Conservation (phyloP, 2,329 filamentous ascomycete genomes). For the Aureobasidium sp. region DNA sequence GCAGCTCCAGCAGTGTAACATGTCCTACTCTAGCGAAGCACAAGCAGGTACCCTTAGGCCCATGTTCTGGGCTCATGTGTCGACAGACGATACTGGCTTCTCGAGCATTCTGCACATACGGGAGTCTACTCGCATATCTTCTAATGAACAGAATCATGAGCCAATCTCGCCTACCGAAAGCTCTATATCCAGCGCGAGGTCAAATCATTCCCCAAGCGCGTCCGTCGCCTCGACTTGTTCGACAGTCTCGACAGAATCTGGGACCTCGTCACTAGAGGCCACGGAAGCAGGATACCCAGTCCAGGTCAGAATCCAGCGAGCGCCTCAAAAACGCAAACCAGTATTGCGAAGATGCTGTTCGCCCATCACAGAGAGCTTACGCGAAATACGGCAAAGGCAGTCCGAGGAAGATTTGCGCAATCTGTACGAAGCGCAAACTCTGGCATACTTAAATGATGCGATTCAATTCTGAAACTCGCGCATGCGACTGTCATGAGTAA, state of each 20-base stretch:
- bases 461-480: slow-evolving; percentile 9
- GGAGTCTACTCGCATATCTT: neutral
- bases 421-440: slow-evolving; percentile 28
- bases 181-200: neutral
- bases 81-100: neutral
- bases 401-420: slow-evolving; percentile 26
- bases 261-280: neutral
- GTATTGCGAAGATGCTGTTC: slow-evolving; percentile 22
- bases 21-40: neutral
- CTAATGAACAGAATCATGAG: neutral
- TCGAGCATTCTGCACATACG: neutral
- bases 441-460: slow-evolving; percentile 25
- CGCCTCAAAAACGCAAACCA: neutral
- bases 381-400: slow-evolving; percentile 25
- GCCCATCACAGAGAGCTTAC: slow-evolving; percentile 22
- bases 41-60: neutral
- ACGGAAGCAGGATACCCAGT: neutral
- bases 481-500: neutral
- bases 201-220: neutral
- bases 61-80: slow-evolving; percentile 3
- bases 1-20: slow-evolving; percentile 1
- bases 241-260: neutral
- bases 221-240: neutral
- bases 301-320: neutral
- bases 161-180: neutral